These are phyloP conservation scores for Cephaloascus albidus DNA, from an alignment of 805 yeast species.

Conservation along the genomic window DNA sequence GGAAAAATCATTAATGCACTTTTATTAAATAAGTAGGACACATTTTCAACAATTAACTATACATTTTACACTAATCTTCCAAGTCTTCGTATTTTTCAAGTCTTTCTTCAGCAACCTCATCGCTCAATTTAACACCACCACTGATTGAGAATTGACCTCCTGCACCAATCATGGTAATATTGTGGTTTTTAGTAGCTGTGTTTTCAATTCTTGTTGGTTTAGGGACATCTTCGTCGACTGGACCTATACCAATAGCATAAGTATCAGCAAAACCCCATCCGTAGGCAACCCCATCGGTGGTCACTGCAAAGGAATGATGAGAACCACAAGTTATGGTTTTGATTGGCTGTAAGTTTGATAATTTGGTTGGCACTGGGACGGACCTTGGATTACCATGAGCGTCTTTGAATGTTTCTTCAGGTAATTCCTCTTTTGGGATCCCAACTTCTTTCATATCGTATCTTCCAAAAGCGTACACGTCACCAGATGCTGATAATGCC, in stretches of 20 bases:
- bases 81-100: conserved; percentile 42
- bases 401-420: conserved; percentile 67
- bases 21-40: too few relatives aligned
- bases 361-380: conserved; percentile 74
- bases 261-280: conserved; percentile 99
- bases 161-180: conserved; percentile 69
- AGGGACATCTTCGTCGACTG: conserved; percentile 76
- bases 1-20: too few relatives aligned
- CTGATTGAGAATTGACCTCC: conserved; percentile 95
- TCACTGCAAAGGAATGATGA: conserved; percentile 84
- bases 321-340: conserved; percentile 69
- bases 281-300: conserved; percentile 75
- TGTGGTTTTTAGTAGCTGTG: conserved; percentile 82
- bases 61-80: conserved; percentile 28
- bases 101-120: conserved; percentile 36
- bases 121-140: conserved; percentile 65
- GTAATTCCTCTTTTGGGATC: conserved; percentile 54
- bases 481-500: conserved; percentile 65
- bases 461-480: conserved; percentile 81
- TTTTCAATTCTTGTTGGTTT: conserved; percentile 84
- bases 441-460: conserved; percentile 93
- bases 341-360: conserved; percentile 29
- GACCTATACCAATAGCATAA: conserved; percentile 90
- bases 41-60: too few relatives aligned
- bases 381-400: conserved; percentile 74